Base-by-base conservation (phyloP, 2,329 filamentous ascomycete species). In the Aspergillus chevalieri region DNA sequence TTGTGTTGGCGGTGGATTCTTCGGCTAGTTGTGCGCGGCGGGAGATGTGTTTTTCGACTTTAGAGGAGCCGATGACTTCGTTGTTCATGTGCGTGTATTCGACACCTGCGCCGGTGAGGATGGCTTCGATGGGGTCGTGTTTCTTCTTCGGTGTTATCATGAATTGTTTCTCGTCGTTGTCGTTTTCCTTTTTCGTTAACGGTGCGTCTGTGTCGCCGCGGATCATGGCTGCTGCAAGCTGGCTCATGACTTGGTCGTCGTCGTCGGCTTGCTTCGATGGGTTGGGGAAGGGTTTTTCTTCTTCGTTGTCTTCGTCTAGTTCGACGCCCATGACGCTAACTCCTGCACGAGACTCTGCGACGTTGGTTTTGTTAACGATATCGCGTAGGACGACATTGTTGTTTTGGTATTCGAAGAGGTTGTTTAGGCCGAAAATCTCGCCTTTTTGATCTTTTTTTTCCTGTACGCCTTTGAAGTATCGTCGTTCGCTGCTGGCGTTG, bases 301-400 rank as follows among this genome's bases (percentile, higher is more conserved):
- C 78, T 42, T 79, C 74, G 5, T 74, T 75, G 0, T 78, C 79
- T 53, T 82, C 75, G 14, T 85, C 80, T 59, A 88, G 76, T 52
- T 94, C 83, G 15, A 95, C 78, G 47, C 87, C 85, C n/a, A 85
- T 78, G 26, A 96, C 82, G 24, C 82, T 79, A 8, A 97, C 86
- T 0, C 90, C 92, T 0, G 87, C 89, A 63, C 85, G 88, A 39
- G 89, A 89, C 72, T 98, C 93, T 3, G 93, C 93, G 46, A 98
- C 84, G 62, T 98, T 98, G 24, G 93, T 97, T 70, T 96, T 95
- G 74, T 97, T 95, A 60, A 98, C 89, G 58, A 98, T 97, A 49
- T 96, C 89, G n/a, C 88, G 82, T 4, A 97, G 78, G 12, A 96
- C 78, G 10, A 94, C 80, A 52, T 87, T 87, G 56, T 91, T 82